Base-by-base conservation (phyloP, 208 protist genomes). In the Leishmania tropica region DNA sequence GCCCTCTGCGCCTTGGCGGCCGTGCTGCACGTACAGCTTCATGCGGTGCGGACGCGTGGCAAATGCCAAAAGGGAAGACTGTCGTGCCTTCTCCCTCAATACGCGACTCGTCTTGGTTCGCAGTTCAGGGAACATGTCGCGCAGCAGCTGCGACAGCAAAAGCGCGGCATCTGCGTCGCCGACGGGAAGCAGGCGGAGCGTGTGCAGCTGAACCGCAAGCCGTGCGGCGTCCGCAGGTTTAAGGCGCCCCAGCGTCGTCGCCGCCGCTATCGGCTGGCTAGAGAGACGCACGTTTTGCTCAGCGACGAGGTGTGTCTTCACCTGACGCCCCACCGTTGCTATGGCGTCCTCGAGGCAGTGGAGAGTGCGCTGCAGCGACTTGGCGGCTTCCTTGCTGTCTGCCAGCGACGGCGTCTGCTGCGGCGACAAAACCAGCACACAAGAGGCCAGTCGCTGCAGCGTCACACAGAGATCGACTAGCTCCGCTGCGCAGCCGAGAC, bases 11-110 rank as follows among this genome's bases (percentile, higher is more conserved):
- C 76, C 7, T 28, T 79, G 28, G 31, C 37, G 68, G 19, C 86
- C 58, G 77, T 91, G 86, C 45, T 80, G 80, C n/a, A 81, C 73
- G 64, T 80, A 83, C n/a, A 96, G 83, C 72, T 94, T 91, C 28
- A 74, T 47, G 8, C 91, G 86, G 64, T 97, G 94, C 15, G 81
- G 67, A 28, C 89, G 87, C 15, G 94, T 96, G 10, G 92, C 88
- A 64, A 95, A 97, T 54, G 88, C 88, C 62, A 95, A 84, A 75
- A 97, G 88, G 21, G 87, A 90, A 60, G 81, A 93, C 67, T 90
- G 82, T 72, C 88, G 84, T n/a, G 92, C 85, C 56, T 92, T 91
- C 40, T 88, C 83, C 62, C 85, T 45, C 81, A 97, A 80, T 31
- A 81, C 62, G 10, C 78, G 78, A 21, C 85, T 87, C n/a, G 94